Evolutionary conservation across 805 yeast genomes (phyloP), one percentile per base, ranked within the genome.

Genomic region (Grigorovia transvaalensis): DNA sequence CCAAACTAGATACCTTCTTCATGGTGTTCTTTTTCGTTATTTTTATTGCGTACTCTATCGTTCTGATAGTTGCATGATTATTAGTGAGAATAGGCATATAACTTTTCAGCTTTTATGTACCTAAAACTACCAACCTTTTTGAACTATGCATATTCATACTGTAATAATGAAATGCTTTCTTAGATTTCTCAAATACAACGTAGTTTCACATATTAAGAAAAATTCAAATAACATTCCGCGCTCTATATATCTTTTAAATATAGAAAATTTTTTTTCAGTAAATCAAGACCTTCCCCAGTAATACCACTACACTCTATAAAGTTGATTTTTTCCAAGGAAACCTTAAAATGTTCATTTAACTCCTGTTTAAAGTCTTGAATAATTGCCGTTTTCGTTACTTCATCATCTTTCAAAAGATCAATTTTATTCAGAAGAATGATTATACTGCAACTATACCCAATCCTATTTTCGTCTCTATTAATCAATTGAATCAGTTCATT

Each of bases 341-440:
- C 17, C 8, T 38, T n/a, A 38, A 38, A 15, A 13, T 38, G 17
- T 9, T 15, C 18, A 38, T 38, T 38, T 38, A 38, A 15, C 17
- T 45, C 44, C 19, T 18, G 35, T 3, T 47, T n/a, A 19, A 51
- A 47, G 35, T 38, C 41, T 15, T 35, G 23, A 11, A n/a, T 11
- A 4, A 49, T 48, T 15, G 13, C n/a, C 7, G 40, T 19, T 43
- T 50, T 29, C 18, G 52, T 15, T 12, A 7, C 17, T 7, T 12
- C 20, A 23, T 58, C 61, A 2, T 59, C 65, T 2, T 59, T 64
- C 6, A 80, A 62, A 20, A 81, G 58, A 59, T 90, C 98, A 33
- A 81, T 69, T 63, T 90, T 90, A 69, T 91, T 90, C 49, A 88
- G 73, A 54, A 84, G 68, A 0, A 90, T 72, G 38, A 85, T 66